Base-by-base conservation (phyloP, 257 asterid species). In the Solanum ahanhuiri region DNA sequence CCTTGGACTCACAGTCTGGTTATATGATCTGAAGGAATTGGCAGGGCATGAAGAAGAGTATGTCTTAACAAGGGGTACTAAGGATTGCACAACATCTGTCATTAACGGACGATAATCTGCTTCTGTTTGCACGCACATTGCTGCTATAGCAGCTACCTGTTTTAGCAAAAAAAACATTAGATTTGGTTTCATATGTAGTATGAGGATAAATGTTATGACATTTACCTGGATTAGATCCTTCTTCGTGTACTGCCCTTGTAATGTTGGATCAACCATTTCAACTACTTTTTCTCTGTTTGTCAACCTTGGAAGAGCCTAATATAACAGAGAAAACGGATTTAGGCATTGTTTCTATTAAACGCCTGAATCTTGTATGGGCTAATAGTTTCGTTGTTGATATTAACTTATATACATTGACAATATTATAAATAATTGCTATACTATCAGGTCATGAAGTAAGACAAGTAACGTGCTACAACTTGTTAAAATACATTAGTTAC, bases 81-180 rank as follows among this genome's bases (percentile, higher is more conserved):
- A 86, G 17, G 98, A 95, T 77, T 95, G 98, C 70, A 93, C 98
- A 2, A 94, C 98, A 81, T 95, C 98, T 1, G 98, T 95, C 91
- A 95, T 95, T 41, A 95, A 81, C 22, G 98, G 98, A 28, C 98
- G 91, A 71, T 95, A 95, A 77, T 94, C 98, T 10, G 98, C 94
- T 91, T 95, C 98, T 6, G 95, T 88, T 75, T 95, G 98, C 23
- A 95, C 93, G 10, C 98, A 95, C 98, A 95, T 91, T 23, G 96
- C 98, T 4, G 98, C 96, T 2, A 95, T 95, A 43, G 98, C 98
- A 33, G 98, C 97, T 88, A 94, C 90, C 98, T 95, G 89, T 69
- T 85, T 48, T 69, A 69, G 8, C 34, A 35, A 63, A 20, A 69
- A 8, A 15, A 10, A 30, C 1, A 3, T 34, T 23, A 54, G 18